Percentiles rank a stretch among this genome's conserved stretches.
Conservation (phyloP, 116 monocot species). For the Zostera marina region DNA sequence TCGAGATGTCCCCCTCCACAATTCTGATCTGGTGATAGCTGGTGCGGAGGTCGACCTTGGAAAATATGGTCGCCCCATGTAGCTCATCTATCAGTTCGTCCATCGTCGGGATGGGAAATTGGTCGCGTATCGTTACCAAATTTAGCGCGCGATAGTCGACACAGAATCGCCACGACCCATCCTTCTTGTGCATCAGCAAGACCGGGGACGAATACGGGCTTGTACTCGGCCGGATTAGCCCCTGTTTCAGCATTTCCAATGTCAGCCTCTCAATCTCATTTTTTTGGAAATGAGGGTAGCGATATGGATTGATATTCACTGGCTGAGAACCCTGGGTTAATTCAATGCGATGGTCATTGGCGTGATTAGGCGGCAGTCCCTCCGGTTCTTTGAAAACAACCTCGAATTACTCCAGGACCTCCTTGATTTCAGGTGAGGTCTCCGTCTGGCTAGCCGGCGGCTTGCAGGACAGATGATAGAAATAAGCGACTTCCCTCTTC, state of each 20-base stretch:
- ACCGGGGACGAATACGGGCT: neutral
- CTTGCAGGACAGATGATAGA: too few species aligned
- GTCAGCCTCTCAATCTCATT: neutral
- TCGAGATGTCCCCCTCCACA: too few species aligned
- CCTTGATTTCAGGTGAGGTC: too few species aligned
- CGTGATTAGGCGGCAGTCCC: too few species aligned
- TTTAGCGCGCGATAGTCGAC: neutral
- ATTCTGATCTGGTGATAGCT: constrained; percentile 1
- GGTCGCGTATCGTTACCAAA: neutral
- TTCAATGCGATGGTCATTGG: too few species aligned
- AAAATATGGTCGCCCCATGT: neutral
- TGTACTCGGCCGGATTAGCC: neutral
- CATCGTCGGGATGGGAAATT: neutral
- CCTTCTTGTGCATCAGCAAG: neutral
- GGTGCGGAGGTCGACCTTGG: neutral
- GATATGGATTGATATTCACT: neutral
- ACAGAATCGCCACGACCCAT: neutral
- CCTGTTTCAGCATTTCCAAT: neutral
- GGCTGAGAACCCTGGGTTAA: too few species aligned
- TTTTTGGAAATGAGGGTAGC: neutral
- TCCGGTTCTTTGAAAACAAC: too few species aligned
- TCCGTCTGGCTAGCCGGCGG: too few species aligned
- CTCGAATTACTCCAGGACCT: too few species aligned
- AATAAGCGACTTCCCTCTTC: too few species aligned
- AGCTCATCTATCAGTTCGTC: neutral